Evolutionary conservation across 805 yeast species (phyloP).

Genomic region (Candida pini): DNA sequence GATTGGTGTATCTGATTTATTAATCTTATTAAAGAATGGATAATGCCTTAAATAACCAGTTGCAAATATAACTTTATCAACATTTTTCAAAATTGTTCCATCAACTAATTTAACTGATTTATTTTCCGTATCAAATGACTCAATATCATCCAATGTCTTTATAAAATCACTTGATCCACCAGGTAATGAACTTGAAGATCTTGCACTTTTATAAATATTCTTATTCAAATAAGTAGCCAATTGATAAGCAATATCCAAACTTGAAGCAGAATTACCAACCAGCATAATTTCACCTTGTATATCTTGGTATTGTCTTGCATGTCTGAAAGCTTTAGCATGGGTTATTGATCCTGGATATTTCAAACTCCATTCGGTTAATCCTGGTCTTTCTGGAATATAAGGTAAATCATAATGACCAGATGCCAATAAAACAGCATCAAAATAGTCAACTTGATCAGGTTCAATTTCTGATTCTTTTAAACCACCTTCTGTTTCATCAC

Average conservation of each 20-base stretch:
- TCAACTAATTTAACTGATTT: slow-evolving; percentile 41
- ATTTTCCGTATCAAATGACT: slow-evolving; percentile 31
- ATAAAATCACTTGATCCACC: slow-evolving; percentile 39
- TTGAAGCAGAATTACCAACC: slow-evolving; percentile 76
- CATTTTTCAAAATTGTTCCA: slow-evolving; percentile 38
- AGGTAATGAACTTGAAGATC: slow-evolving; percentile 40
- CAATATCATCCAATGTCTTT: slow-evolving; percentile 39
- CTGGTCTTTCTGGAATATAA: slow-evolving; percentile 49
- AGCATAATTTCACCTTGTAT: slow-evolving; percentile 44
- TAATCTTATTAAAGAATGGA: slow-evolving; percentile 45
- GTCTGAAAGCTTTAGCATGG: slow-evolving; percentile 58
- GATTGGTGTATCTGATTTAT: slow-evolving; percentile 26
- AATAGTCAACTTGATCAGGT: slow-evolving; percentile 33
- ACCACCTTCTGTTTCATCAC: slow-evolving; percentile 29
- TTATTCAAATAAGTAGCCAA: slow-evolving; percentile 38
- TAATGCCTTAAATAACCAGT: slow-evolving; percentile 66
- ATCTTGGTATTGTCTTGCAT: slow-evolving; percentile 36
- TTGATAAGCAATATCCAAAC: slow-evolving; percentile 65
- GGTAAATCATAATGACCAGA: slow-evolving; percentile 63
- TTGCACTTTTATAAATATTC: slow-evolving; percentile 43
- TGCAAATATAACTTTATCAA: slow-evolving; percentile 56
- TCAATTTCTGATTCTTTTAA: slow-evolving; percentile 6
- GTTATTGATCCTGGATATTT: slow-evolving; percentile 41
- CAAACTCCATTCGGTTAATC: slow-evolving; percentile 43
- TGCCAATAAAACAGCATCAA: slow-evolving; percentile 61